These are phyloP conservation scores for Ceratocystis harringtonii DNA, from an alignment of 2,329 filamentous ascomycete genomes.

Conservation along the genomic window DNA sequence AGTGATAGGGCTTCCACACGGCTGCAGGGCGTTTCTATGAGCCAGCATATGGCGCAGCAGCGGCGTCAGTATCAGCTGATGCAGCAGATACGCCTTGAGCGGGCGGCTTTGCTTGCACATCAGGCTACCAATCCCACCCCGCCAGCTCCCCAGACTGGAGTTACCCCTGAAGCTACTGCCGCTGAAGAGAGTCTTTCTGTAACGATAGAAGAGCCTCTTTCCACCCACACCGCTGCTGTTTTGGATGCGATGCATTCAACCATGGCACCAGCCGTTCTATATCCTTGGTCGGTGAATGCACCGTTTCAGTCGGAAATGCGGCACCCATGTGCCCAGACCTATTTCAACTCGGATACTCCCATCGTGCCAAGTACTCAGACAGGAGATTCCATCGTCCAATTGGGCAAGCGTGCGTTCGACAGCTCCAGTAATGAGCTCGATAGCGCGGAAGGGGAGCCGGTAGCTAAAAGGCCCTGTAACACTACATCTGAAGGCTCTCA, in stretches of 20 bases:
- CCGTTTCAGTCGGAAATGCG: neutral
- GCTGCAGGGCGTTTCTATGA: neutral
- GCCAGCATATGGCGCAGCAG: neutral
- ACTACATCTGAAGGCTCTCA: neutral
- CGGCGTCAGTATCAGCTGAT: neutral
- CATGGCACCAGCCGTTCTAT: neutral
- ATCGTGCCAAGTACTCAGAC: too few species aligned
- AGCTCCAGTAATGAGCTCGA: neutral
- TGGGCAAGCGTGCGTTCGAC: neutral
- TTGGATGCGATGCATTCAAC: slow-evolving; percentile 13
- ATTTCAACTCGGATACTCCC: too few species aligned
- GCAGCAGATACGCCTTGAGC: neutral
- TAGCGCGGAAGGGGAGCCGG: neutral
- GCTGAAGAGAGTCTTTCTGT: slow-evolving; percentile 6
- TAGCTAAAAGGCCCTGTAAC: neutral
- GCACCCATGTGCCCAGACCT: neutral
- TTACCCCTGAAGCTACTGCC: neutral
- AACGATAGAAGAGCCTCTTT: slow-evolving; percentile 7
- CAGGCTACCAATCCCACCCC: neutral
- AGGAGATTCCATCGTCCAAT: neutral
- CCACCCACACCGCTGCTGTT: slow-evolving; percentile 15
- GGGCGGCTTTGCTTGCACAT: neutral
- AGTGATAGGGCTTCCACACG: neutral
- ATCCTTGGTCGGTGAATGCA: neutral
- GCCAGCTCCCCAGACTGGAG: neutral